Conservation (phyloP, 805 yeast species). For the Wickerhamiella alocasiicola region DNA sequence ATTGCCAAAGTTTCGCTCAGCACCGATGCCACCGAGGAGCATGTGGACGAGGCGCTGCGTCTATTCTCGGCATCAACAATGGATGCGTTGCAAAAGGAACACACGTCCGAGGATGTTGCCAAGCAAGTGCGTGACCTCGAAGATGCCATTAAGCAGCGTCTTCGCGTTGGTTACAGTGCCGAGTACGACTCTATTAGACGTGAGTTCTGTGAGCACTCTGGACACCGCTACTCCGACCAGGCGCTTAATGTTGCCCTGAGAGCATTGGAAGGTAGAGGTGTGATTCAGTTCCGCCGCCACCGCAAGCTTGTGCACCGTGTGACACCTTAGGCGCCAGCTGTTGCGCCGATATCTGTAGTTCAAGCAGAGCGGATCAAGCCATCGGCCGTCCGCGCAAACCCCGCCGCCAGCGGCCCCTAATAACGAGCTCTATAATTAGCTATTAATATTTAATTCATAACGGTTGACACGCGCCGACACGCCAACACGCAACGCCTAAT, state of each 20-base stretch:
- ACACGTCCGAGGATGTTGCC: conserved; percentile 29
- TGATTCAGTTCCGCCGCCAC: conserved; percentile 79
- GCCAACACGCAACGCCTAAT: too few relatives aligned
- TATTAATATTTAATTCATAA: too few relatives aligned
- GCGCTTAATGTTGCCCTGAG: conserved; percentile 50
- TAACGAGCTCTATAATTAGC: too few relatives aligned
- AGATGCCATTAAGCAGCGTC: conserved; percentile 71
- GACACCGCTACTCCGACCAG: conserved; percentile 40
- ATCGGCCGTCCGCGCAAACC: too few relatives aligned
- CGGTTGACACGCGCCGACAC: too few relatives aligned
- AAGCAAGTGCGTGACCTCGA: conserved; percentile 71
- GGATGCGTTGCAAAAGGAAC: conserved; percentile 75
- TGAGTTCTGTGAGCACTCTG: conserved; percentile 41
- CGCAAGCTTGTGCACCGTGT: conserved; percentile 67
- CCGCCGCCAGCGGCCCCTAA: too few relatives aligned
- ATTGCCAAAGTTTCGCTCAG: conserved; percentile 74
- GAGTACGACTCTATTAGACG: conserved; percentile 69
- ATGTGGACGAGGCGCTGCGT: conserved; percentile 91
- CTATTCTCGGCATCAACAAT: conserved; percentile 92
- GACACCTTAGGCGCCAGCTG: conserved; percentile 43
- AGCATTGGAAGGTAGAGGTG: conserved; percentile 73
- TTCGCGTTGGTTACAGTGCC: conserved; percentile 95
- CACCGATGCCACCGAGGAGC: conserved; percentile 75
- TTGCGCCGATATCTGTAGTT: too few relatives aligned
- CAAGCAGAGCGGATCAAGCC: too few relatives aligned